Percentiles rank a stretch among this genome's conserved stretches.
Evolutionary conservation across 2,329 filamentous ascomycete genomes (phyloP).

Genomic region (Akanthomyces uredinophilus): DNA sequence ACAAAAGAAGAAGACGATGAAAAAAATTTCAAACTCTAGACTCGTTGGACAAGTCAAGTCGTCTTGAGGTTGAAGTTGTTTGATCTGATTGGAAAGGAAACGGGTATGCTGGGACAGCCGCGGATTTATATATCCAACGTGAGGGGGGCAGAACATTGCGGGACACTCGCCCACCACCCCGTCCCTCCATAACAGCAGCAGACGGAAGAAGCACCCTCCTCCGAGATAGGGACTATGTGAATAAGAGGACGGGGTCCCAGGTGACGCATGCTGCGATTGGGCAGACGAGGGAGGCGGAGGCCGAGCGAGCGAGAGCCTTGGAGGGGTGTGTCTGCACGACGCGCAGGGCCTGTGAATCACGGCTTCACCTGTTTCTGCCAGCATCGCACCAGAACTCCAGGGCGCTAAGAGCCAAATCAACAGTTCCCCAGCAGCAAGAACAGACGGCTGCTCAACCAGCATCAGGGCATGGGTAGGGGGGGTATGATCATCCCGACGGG

Average conservation of each 20-base stretch:
- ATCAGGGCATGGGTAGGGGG: not conserved
- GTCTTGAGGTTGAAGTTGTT: not conserved
- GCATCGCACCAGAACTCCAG: not conserved
- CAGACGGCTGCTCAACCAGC: not conserved
- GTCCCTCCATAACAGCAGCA: not conserved
- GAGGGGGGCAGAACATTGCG: not conserved
- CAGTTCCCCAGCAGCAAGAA: not conserved
- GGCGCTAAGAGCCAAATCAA: not conserved
- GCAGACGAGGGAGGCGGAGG: not conserved
- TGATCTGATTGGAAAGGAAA: not conserved
- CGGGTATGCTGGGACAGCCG: not conserved
- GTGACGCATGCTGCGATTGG: slow-evolving; percentile 9
- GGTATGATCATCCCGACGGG: slow-evolving; percentile 8
- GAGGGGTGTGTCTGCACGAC: slow-evolving; percentile 1
- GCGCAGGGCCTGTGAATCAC: slow-evolving; percentile 2
- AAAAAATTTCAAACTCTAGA: not conserved
- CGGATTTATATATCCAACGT: slow-evolving; percentile 6
- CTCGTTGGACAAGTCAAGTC: not conserved
- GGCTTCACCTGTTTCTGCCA: not conserved
- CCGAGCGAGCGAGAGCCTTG: not conserved
- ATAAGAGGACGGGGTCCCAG: not conserved
- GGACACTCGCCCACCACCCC: slow-evolving; percentile 1
- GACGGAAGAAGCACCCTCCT: not conserved
- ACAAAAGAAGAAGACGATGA: not conserved
- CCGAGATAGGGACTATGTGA: slow-evolving; percentile 7